Base-by-base conservation (phyloP, 768 basidiomycete species). In the Hebeloma cylindrosporum region DNA sequence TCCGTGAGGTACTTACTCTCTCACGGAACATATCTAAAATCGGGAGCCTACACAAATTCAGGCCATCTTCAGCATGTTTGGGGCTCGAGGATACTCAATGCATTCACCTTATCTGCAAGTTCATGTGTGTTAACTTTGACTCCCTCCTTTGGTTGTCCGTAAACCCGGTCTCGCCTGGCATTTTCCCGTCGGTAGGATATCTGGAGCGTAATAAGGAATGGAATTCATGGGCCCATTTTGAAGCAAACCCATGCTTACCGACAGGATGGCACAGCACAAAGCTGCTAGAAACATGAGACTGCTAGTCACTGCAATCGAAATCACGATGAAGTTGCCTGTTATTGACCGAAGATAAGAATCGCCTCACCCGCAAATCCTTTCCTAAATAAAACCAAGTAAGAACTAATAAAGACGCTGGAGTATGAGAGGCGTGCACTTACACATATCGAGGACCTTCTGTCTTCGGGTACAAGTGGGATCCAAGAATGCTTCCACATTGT, bases 401-500 rank as follows among this genome's bases (percentile, higher is more conserved):
- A 20, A 37, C 9, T 16, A 23, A 47, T 28, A 43, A 18, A 33
- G 21, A 47, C 5, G 22, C 5, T 14, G 34, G 22, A 32, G 13
- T 13, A 7, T 18, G 7, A 17, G 2, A 16, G 13, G 14, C 18
- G 13, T 26, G 20, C 9, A 51, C 80, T 52, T 38, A 87, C 85
- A 76, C 76, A 51, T 87, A 89, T 28, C 65, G 64, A 1, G 87
- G 87, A 0, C 79, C 78, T 28, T 87, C 79, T 0, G 72, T 70
- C 11, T 72, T 65, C 0, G 85, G 87, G 62, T 79, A 88, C 9
- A 89, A 66, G 47, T 87, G 84, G 0, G 85, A 75, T n/a, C 85
- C 86, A n/a, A 86, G 69, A 35, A 87, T 65, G 48, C 85, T 85
- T 9, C 85, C 87, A 39, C 84, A 80, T 57, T 89, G 87, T 0